Conservation (phyloP, 352 stramenopile genomes). For the Phytopythium helicoides region DNA sequence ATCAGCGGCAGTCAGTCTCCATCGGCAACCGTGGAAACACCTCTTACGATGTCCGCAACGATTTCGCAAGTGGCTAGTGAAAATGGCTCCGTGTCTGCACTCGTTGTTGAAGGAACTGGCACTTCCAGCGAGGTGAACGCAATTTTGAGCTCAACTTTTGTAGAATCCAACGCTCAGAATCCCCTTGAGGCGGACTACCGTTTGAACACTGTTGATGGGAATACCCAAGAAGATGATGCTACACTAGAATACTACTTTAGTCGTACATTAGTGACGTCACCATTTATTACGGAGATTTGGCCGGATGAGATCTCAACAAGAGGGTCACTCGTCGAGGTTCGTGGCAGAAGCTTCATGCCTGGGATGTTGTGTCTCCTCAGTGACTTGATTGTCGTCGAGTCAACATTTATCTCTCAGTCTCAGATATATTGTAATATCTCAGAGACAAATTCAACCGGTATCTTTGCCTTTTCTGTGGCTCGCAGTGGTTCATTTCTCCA, state of each 20-base stretch:
- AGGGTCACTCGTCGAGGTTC: conserved; percentile 13
- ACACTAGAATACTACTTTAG: conserved; percentile 5
- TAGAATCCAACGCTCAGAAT: conserved; percentile 12
- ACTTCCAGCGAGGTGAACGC: conserved; percentile 7
- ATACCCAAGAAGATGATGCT: conserved; percentile 4
- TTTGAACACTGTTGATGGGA: conserved; percentile 4
- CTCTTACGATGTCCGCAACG: conserved; percentile 4
- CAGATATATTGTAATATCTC: conserved; percentile 9
- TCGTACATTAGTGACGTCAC: conserved; percentile 7
- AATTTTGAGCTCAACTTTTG: conserved; percentile 3
- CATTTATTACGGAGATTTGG: conserved; percentile 11
- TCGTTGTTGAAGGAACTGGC: conserved; percentile 10
- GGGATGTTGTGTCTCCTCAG: conserved; percentile 11
- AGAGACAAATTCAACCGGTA: conserved; percentile 3
- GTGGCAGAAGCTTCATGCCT: conserved; percentile 12
- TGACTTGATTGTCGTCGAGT: conserved; percentile 2
- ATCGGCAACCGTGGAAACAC: conserved; percentile 6
- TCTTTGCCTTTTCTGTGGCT: conserved; percentile 15
- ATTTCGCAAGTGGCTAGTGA: conserved; percentile 2
- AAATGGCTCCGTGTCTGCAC: not conserved
- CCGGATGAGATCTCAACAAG: conserved; percentile 10
- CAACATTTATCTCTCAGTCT: conserved; percentile 5
- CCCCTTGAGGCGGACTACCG: conserved; percentile 7
- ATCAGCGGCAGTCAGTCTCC: conserved; percentile 11
- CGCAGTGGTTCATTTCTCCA: not conserved